phyloP scores from a whole-genome alignment of 768 basidiomycete genomes.

The Lyophyllum decastes region DNA sequence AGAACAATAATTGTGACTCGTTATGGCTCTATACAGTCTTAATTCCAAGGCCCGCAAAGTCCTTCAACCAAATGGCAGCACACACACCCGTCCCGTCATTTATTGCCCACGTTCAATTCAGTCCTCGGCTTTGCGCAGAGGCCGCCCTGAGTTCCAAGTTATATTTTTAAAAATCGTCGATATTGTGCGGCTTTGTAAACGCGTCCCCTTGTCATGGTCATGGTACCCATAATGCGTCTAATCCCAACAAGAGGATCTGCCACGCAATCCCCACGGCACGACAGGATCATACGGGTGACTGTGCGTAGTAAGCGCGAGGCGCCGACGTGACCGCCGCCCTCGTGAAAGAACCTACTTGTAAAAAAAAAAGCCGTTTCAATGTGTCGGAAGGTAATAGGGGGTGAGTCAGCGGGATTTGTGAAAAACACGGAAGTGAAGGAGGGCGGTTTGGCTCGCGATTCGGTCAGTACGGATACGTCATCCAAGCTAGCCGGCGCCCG shows the following conservation, averaged over 20 bases:
- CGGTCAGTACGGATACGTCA: background rate
- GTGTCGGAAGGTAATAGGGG: background rate
- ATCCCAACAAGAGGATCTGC: too few relatives aligned
- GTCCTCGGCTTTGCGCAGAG: background rate
- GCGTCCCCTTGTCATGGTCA: too few relatives aligned
- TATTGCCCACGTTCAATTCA: background rate
- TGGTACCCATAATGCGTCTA: background rate
- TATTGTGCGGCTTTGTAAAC: too few relatives aligned
- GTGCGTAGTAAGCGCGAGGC: background rate
- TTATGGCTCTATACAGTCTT: background rate
- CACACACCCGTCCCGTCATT: too few relatives aligned
- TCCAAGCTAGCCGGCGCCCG: background rate
- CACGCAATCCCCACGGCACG: background rate
- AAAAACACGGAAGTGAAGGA: background rate
- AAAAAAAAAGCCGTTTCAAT: too few relatives aligned
- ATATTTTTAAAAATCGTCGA: background rate
- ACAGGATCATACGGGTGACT: too few relatives aligned
- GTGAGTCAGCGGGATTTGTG: background rate
- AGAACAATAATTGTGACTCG: too few relatives aligned
- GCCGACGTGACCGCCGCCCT: too few relatives aligned
- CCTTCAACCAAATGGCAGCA: background rate
- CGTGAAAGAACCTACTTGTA: too few relatives aligned
- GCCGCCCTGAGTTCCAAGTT: background rate
- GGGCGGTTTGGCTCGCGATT: background rate
- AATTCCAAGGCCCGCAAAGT: background rate